Evolutionary conservation across 257 asterid species (phyloP), one percentile per base, ranked within the genome.

Genomic region (Jacaranda copaia): DNA sequence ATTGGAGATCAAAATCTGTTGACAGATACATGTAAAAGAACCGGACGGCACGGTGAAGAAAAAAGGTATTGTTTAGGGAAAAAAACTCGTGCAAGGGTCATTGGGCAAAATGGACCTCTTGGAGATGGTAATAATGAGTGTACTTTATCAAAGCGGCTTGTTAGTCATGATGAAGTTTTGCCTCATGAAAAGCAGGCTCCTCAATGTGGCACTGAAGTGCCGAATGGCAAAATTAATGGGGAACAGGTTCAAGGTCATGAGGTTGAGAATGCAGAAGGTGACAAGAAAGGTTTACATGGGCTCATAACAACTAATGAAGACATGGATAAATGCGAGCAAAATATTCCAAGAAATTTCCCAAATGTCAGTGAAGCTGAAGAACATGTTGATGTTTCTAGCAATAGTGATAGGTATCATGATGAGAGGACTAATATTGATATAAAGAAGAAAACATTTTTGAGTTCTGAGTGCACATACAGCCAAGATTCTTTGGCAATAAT

Each of bases 401-500:
- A 86, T 51, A 72, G 72, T 45, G 72, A 76, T 74, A 89, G 81
- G 61, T 82, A 45, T 79, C 80, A 73, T 68, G 85, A 86, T 32
- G 95, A 84, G 84, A 85, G 79, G 60, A 59, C 46, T 70, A 77
- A 68, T 74, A 86, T 85, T 79, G 80, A 83, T 48, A 67, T 71
- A 51, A 83, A 77, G 84, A 91, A 80, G 81, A 81, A 81, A 73
- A 66, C 77, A 58, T 84, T 91, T 73, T 81, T 86, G 78, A 85
- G 84, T 83, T 86, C 88, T 53, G 92, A 88, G 53, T 81, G 81
- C 65, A 78, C 86, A 57, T 60, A 56, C 52, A 80, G 83, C 75
- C 88, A 86, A 82, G 92, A 84, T 61, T 86, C 93, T 20, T 78
- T 80, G 60, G 84, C 80, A 15, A 84, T 84, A 65, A 80, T 58